Base-by-base conservation (phyloP, 768 basidiomycete species). In the Pulveroboletus sp. region DNA sequence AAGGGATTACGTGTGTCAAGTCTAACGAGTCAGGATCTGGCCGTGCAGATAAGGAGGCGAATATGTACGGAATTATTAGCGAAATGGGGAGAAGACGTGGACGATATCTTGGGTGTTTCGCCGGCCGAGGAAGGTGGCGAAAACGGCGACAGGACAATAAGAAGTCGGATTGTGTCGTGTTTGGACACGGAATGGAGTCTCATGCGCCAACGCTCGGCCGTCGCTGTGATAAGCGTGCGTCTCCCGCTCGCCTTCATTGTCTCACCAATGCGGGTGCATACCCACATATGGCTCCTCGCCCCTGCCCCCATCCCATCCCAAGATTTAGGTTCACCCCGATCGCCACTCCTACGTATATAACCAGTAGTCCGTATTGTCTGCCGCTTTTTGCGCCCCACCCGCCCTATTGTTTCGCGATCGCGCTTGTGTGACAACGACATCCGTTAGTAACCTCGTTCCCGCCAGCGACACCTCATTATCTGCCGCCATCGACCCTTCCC, bases 371-470 rank as follows among this genome's bases (percentile, higher is more conserved):
- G 73, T 78, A 81, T 81, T 81, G 79, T 81, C 68, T 60, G 71
- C 68, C 58, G 68, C 71, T 73, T 73, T 76, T 71, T 63, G 78
- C 78, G 77, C 77, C 79, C 79, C 79, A 74, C 76, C 71, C 69
- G 72, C 73, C 70, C 76, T 81, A 83, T 83, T 84, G 82, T 83
- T 79, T 68, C 51, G 68, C 68, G 69, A 69, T 65, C 58, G 61
- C 66, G 68, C 61, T 57, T 71, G 68, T 70, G 72, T 73, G 70
- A 75, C 73, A 75, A 74, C 75, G 68, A 71, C 74, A 77, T 73
- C 73, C 62, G 65, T 69, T 67, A 69, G 66, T 57, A 68, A 50
- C 66, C 67, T 65, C 61, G 67, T 76, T 75, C 75, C 65, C 63
- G 53, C 48, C 55, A 53, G 65, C 63, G 63, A 67, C 57, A 79